Base-by-base conservation (phyloP, 2,329 filamentous ascomycete genomes). In the Helicocarpus griseus region DNA sequence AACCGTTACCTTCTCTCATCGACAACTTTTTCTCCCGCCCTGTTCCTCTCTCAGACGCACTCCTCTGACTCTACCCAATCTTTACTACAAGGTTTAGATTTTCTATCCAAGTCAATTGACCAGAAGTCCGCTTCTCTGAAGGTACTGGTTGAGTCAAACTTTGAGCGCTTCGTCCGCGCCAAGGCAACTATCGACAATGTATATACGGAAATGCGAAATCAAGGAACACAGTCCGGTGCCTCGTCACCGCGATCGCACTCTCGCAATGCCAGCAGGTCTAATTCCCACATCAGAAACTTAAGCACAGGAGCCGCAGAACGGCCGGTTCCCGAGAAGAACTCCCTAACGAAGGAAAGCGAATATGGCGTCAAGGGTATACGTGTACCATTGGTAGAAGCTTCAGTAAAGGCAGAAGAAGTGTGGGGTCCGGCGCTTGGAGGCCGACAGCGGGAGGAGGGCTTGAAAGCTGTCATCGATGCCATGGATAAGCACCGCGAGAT, bases 151-250 rank as follows among this genome's bases (percentile, higher is more conserved):
- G 93, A 98, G 69, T 91, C 88, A 57, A 98, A 98, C 67, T 98
- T 98, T 65, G 94, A 98, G 70, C 86, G 91, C 58, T 98, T 98
- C 73, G 93, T 98, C 51, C 86, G 89, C 56, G 93, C 93, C 40
- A 98, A 98, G 69, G 88, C 91, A 17, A 97, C 91, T 6, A 97
- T 98, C 62, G 93, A 98, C 72, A 95, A 95, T 70, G 93, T 98
- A 49, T 98, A 98, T 71, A 94, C 85, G 56, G 93, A 98, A 69
- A 98, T 98, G 93, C 75, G 79, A 26, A 78, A 78, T 31, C 78
- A 95, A 81, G 77, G 90, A 75, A 70, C 78, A 51, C 62, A 69
- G 44, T 62, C 69, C 48, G 54, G 65, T 29, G 52, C 57, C 31
- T 19, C 26, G 8, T 29, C 48, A 26, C 47, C 49, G n/a, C 51